A percentile compares a stretch with the other conserved stretches of the same genome.
phyloP scores from a whole-genome alignment of 495 filamentous ascomycete species.

The Hypoxylon lenormandii region DNA sequence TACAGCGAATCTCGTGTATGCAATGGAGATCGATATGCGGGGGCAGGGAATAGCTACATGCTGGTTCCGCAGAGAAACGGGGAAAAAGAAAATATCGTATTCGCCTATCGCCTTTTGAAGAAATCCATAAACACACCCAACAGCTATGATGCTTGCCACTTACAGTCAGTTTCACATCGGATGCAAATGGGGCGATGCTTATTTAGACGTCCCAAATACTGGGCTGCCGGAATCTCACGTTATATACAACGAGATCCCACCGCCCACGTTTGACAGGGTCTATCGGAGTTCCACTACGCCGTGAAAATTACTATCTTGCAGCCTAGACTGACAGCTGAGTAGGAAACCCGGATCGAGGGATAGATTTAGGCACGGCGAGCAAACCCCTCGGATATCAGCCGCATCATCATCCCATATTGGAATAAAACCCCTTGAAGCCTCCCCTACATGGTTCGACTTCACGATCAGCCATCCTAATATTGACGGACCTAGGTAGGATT shows the following conservation, averaged over 20 bases:
- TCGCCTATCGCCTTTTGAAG: constrained; percentile 2
- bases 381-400: background rate
- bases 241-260: background rate
- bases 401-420: background rate
- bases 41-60: background rate
- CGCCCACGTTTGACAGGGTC: background rate
- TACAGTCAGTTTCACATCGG: background rate
- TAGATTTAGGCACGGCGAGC: background rate
- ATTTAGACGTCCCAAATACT: constrained; percentile 10
- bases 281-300: background rate
- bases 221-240: background rate
- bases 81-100: constrained; percentile 11
- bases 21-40: constrained; percentile 21
- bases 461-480: background rate
- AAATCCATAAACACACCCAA: background rate
- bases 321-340: background rate
- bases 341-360: background rate
- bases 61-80: background rate
- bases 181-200: constrained; percentile 5
- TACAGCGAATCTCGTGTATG: constrained; percentile 29
- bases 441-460: background rate
- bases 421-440: background rate
- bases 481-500: background rate
- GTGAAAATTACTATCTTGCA: too few species aligned
- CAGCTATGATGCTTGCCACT: background rate